These are phyloP conservation scores for Phallus indusiatus DNA, from an alignment of 768 basidiomycete genomes.

Conservation along the genomic window DNA sequence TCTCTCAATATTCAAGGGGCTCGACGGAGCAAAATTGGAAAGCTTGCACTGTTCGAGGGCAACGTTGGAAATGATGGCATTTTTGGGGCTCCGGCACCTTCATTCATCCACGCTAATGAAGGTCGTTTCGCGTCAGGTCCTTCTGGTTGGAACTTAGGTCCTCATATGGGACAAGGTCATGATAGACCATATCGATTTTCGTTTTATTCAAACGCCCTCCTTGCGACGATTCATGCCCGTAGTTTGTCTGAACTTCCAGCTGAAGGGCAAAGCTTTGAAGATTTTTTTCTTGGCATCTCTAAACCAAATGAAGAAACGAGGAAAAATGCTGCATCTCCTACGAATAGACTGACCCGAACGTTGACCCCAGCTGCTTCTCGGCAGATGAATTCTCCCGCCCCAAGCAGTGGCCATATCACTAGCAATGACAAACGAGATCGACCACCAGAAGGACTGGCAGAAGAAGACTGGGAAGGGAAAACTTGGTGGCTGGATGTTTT, in stretches of 20 bases:
- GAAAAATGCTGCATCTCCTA: slow-evolving; percentile 8
- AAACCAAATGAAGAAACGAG: slow-evolving; percentile 8
- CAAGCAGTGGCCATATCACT: not conserved
- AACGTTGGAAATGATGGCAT: slow-evolving; percentile 22
- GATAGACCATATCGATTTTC: slow-evolving; percentile 96
- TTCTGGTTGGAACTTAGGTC: slow-evolving; percentile 14
- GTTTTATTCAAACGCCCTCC: slow-evolving; percentile 90
- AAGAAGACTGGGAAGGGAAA: slow-evolving; percentile 49
- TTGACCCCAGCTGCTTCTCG: not conserved
- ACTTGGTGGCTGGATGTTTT: slow-evolving; percentile 98
- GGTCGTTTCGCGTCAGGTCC: slow-evolving; percentile 20
- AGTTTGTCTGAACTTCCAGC: slow-evolving; percentile 89
- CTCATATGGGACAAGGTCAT: slow-evolving; percentile 36
- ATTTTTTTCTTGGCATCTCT: slow-evolving; percentile 61
- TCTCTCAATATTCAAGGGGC: slow-evolving; percentile 61
- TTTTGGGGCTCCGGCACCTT: slow-evolving; percentile 37
- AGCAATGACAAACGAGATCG: slow-evolving; percentile 5
- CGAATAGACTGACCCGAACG: not conserved
- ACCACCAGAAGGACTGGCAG: not conserved
- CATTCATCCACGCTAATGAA: slow-evolving; percentile 22
- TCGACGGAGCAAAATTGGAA: slow-evolving; percentile 56
- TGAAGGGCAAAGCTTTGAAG: slow-evolving; percentile 87
- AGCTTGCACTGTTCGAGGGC: slow-evolving; percentile 85
- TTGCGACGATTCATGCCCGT: slow-evolving; percentile 90
- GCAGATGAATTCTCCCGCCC: not conserved